Evolutionary conservation across 2,329 filamentous ascomycete species (phyloP).

Genomic region (Verruconis gallopava): DNA sequence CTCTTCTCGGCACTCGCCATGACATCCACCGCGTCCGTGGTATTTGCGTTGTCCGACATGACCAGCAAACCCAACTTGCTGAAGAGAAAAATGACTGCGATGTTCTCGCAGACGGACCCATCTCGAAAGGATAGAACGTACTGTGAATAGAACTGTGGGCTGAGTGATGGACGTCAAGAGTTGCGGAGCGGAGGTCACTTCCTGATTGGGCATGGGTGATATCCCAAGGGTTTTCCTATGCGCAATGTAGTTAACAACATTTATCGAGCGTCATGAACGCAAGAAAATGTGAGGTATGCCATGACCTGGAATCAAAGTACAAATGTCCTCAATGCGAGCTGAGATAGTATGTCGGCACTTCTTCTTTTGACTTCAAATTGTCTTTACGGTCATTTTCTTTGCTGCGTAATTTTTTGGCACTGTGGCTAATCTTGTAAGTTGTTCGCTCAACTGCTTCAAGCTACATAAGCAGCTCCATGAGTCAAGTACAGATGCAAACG

Average conservation of each 20-base stretch:
- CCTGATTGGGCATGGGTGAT: background rate
- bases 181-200: background rate
- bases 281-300: slow-evolving; percentile 31
- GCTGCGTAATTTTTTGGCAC: no score
- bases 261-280: no score
- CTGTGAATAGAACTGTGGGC: no score
- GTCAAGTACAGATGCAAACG: slow-evolving; percentile 10
- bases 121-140: background rate
- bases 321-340: slow-evolving; percentile 36
- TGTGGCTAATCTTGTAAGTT: no score
- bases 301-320: slow-evolving; percentile 33
- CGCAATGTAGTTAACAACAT: background rate
- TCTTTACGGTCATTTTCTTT: no score
- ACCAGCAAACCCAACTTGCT: background rate
- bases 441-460: slow-evolving; percentile 27
- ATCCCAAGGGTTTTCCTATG: background rate
- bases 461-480: slow-evolving; percentile 21
- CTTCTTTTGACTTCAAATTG: no score
- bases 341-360: slow-evolving; percentile 33
- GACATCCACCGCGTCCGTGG: background rate
- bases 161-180: no score
- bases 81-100: background rate
- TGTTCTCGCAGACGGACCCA: background rate
- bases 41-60: background rate
- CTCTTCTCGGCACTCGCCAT: no score